Percentiles rank a stretch among this genome's conserved stretches.
These are phyloP conservation scores for Pedinophyceae sp. DNA, from an alignment of 139 green algal species.

Conservation along the genomic window DNA sequence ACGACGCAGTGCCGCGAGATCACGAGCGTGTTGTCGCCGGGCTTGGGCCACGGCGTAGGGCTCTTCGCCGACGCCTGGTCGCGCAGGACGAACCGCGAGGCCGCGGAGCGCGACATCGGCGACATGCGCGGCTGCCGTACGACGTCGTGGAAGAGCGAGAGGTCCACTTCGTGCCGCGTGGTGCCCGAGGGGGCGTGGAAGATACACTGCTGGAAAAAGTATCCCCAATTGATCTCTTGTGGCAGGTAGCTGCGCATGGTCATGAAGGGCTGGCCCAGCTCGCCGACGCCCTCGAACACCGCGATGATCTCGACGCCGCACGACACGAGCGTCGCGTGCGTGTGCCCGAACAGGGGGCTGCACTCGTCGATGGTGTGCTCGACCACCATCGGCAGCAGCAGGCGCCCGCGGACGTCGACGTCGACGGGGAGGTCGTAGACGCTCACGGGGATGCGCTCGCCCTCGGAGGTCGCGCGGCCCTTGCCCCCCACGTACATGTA, in stretches of 20 bases:
- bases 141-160: constrained; percentile 65
- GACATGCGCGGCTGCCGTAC: constrained; percentile 39
- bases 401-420: constrained; percentile 1
- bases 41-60: constrained; percentile 34
- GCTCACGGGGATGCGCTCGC: constrained; percentile 47
- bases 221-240: constrained; percentile 61
- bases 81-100: constrained; percentile 18
- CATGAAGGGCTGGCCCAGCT: constrained; percentile 71
- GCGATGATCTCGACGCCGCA: constrained; percentile 59
- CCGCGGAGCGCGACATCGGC: constrained; percentile 15
- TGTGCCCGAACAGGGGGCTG: constrained; percentile 59
- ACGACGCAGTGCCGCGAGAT: too few relatives aligned
- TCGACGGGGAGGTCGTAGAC: neutral
- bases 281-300: constrained; percentile 52
- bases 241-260: constrained; percentile 57
- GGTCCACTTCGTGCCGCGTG: constrained; percentile 39
- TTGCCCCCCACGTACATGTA: constrained; percentile 61
- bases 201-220: constrained; percentile 43
- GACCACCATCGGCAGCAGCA: constrained; percentile 64
- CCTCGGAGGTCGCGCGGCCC: constrained; percentile 51
- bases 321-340: constrained; percentile 39
- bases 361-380: constrained; percentile 76
- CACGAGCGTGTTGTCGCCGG: constrained; percentile 63
- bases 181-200: constrained; percentile 11
- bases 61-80: constrained; percentile 22